Conservation (phyloP, 495 filamentous ascomycete genomes). For the Hypoxylon intermedium region DNA sequence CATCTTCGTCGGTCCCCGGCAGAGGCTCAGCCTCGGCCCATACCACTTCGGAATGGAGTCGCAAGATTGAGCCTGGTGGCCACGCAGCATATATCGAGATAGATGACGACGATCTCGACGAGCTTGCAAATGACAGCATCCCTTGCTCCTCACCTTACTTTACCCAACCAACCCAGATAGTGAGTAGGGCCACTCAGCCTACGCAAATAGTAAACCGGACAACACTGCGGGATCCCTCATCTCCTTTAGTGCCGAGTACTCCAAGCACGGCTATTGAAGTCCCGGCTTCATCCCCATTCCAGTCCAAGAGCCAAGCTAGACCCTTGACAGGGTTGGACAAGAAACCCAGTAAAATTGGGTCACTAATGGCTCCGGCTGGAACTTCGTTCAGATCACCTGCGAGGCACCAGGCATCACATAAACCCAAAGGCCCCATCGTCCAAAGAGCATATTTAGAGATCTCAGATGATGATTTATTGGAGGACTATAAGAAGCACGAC, state of each 20-base stretch:
- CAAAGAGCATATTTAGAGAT: slow-evolving; percentile 49
- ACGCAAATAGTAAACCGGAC: slow-evolving; percentile 47
- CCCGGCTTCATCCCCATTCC: slow-evolving; percentile 78
- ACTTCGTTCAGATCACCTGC: slow-evolving; percentile 70
- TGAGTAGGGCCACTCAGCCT: slow-evolving; percentile 42
- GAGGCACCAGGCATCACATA: slow-evolving; percentile 13
- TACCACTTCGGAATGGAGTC: slow-evolving; percentile 28
- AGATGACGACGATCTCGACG: slow-evolving; percentile 43
- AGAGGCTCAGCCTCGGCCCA: slow-evolving; percentile 25
- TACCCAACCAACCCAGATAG: slow-evolving; percentile 46
- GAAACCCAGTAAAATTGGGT: slow-evolving; percentile 55
- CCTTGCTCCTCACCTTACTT: slow-evolving; percentile 53
- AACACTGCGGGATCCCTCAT: slow-evolving; percentile 31
- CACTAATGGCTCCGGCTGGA: slow-evolving; percentile 77
- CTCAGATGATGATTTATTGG: slow-evolving; percentile 53
- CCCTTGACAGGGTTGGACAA: slow-evolving; percentile 23
- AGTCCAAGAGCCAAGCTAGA: slow-evolving; percentile 33
- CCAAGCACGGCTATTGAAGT: slow-evolving; percentile 70
- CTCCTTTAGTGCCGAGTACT: slow-evolving; percentile 51
- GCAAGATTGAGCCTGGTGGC: slow-evolving; percentile 9
- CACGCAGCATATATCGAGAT: slow-evolving; percentile 31
- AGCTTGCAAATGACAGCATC: slow-evolving; percentile 40
- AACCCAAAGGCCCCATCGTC: slow-evolving; percentile 16
- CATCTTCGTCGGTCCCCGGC: slow-evolving; percentile 12
- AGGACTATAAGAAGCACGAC: slow-evolving; percentile 49